Percentiles rank a stretch among this genome's conserved stretches.
Evolutionary conservation across 1,284 basidiomycete genomes (phyloP).

Genomic region (Thecaphora thlaspeos): DNA sequence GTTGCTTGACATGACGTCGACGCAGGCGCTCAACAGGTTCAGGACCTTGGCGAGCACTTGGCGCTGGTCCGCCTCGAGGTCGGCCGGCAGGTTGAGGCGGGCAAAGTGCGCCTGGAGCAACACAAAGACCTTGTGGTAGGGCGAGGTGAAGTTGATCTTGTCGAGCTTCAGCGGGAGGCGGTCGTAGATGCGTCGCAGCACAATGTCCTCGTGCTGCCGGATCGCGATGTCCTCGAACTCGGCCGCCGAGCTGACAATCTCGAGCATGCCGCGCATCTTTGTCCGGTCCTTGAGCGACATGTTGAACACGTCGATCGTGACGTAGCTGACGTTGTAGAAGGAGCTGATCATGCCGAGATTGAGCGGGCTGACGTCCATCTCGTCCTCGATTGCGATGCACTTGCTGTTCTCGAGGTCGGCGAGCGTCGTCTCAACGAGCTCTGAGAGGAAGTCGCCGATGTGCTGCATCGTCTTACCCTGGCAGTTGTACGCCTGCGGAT

Average conservation of each 20-base stretch:
- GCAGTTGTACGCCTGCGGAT: constrained; percentile 61
- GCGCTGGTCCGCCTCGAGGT: constrained; percentile 86
- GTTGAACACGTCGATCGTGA: constrained; percentile 94
- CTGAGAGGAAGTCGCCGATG: constrained; percentile 66
- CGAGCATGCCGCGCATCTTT: constrained; percentile 93
- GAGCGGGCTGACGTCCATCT: constrained; percentile 61
- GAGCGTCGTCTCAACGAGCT: constrained; percentile 89
- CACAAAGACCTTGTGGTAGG: constrained; percentile 97
- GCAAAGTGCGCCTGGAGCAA: constrained; percentile 96
- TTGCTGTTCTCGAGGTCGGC: constrained; percentile 88
- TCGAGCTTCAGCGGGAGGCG: constrained; percentile 92
- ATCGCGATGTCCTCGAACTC: constrained; percentile 96
- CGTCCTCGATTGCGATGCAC: constrained; percentile 82
- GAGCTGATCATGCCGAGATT: constrained; percentile 62
- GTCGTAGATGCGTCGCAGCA: constrained; percentile 77
- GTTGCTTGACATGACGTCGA: constrained; percentile 97
- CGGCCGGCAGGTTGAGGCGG: constrained; percentile 82
- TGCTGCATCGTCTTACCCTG: constrained; percentile 51
- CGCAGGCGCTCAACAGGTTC: constrained; percentile 69
- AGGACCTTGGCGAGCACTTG: constrained; percentile 84
- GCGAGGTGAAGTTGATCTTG: constrained; percentile 80
- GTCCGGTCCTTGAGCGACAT: constrained; percentile 92
- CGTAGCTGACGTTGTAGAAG: constrained; percentile 69
- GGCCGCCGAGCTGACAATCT: constrained; percentile 91
- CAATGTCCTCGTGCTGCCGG: constrained; percentile 64